A percentile compares a stretch with the other conserved stretches of the same genome.
These are phyloP conservation scores for Kockovaella imperatae DNA, from an alignment of 768 basidiomycete species.

Conservation along the genomic window DNA sequence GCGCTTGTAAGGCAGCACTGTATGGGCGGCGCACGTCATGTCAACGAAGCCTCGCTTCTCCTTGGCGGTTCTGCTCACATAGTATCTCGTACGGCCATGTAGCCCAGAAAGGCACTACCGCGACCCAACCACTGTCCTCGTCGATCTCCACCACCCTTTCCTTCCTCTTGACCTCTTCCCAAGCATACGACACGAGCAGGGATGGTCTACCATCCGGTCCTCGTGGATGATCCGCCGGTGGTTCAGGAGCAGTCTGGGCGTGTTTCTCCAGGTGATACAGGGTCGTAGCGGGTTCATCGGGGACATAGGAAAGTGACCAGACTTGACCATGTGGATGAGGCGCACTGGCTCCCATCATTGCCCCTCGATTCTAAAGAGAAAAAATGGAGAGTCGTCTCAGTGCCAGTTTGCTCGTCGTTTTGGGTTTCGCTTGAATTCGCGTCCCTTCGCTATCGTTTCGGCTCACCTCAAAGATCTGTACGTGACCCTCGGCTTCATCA, in stretches of 20 bases:
- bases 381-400: conserved; percentile 24
- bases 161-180: conserved; percentile 55
- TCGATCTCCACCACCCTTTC: conserved; percentile 55
- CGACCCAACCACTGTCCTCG: conserved; percentile 64
- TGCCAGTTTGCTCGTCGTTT: not conserved
- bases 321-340: conserved; percentile 90
- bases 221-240: conserved; percentile 42
- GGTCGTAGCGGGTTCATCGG: conserved; percentile 52
- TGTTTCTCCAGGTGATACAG: conserved; percentile 52
- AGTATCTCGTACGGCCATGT: conserved; percentile 85
- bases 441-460: not conserved
- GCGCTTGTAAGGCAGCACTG: conserved; percentile 68
- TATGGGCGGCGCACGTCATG: not conserved
- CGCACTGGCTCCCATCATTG: conserved; percentile 92
- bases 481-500: conserved; percentile 66
- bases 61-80: conserved; percentile 47
- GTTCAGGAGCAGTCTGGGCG: conserved; percentile 44
- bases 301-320: conserved; percentile 51
- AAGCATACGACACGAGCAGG: conserved; percentile 71
- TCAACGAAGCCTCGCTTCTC: not conserved
- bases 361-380: conserved; percentile 91
- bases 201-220: conserved; percentile 58
- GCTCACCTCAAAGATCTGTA: conserved; percentile 82
- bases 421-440: not conserved
- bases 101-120: conserved; percentile 91